Percentiles rank a stretch among this genome's conserved stretches.
Conservation (phyloP, 495 filamentous ascomycete genomes). For the Rostrohypoxylon terebratum region DNA sequence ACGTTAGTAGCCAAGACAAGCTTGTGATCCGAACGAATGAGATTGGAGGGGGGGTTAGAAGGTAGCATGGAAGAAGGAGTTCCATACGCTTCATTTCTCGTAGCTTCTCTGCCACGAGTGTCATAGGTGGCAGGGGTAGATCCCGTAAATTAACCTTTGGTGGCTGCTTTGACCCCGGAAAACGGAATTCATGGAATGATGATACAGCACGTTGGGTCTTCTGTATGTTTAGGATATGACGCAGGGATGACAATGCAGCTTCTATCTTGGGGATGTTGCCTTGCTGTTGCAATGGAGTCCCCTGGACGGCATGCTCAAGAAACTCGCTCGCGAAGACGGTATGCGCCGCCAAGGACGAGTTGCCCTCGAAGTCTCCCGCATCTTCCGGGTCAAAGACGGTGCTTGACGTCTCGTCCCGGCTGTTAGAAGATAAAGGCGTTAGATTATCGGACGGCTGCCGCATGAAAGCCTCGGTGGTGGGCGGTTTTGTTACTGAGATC, state of each 20-base stretch:
- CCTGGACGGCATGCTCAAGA: slow-evolving; percentile 69
- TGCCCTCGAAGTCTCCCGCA: slow-evolving; percentile 67
- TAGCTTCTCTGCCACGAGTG: slow-evolving; percentile 63
- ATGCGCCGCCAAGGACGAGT: slow-evolving; percentile 70
- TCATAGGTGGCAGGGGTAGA: slow-evolving; percentile 66
- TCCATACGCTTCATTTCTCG: slow-evolving; percentile 58
- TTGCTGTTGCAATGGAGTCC: slow-evolving; percentile 58
- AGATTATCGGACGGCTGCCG: slow-evolving; percentile 18
- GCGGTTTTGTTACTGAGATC: slow-evolving; percentile 37
- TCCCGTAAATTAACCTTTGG: slow-evolving; percentile 59
- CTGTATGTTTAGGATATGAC: slow-evolving; percentile 67
- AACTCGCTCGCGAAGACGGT: slow-evolving; percentile 73
- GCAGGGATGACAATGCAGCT: slow-evolving; percentile 67
- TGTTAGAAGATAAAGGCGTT: slow-evolving; percentile 28
- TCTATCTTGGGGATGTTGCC: slow-evolving; percentile 63
- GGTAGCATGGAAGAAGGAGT: neutral
- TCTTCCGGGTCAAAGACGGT: slow-evolving; percentile 53
- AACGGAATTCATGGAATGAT: slow-evolving; percentile 56
- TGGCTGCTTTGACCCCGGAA: slow-evolving; percentile 57
- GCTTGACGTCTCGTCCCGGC: slow-evolving; percentile 39
- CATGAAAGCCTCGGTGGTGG: slow-evolving; percentile 15
- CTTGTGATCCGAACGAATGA: neutral
- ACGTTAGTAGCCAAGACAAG: slow-evolving; percentile 14
- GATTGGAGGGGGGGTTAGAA: neutral
- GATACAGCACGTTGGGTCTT: slow-evolving; percentile 45